phyloP scores from a whole-genome alignment of 225 moss, liverwort and hornwort genomes.

The Thuidium tamariscinum region DNA sequence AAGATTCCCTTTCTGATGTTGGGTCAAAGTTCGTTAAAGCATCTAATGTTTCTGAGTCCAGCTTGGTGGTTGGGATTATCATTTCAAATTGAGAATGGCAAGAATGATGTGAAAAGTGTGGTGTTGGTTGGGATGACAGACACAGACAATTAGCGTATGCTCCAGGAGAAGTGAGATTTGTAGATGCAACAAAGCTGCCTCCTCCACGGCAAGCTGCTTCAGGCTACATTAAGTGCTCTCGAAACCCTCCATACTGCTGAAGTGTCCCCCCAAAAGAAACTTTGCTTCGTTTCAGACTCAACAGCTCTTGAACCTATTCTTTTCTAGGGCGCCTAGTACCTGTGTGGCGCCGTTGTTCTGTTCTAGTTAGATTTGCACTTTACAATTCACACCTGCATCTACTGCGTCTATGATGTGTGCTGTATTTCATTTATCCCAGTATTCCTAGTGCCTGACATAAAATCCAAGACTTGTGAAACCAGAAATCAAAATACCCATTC shows the following conservation, averaged over 20 bases:
- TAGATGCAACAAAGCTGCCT: conserved; percentile 57
- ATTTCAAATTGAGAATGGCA: not conserved
- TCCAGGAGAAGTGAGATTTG: conserved; percentile 71
- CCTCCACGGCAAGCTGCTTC: conserved; percentile 44
- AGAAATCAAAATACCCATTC: not conserved
- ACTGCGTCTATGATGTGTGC: not conserved
- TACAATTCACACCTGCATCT: not conserved
- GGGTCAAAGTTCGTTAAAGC: not conserved
- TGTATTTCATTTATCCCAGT: not conserved
- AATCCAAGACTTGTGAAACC: too few species aligned
- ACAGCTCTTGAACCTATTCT: not conserved
- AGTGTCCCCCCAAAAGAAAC: not conserved
- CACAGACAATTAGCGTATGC: conserved; percentile 76
- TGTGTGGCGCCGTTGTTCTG: too few species aligned
- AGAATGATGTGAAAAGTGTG: not conserved
- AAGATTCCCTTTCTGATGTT: not conserved
- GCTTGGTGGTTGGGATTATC: not conserved
- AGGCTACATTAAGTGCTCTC: conserved; percentile 57
- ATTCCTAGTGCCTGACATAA: too few species aligned
- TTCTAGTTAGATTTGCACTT: not conserved
- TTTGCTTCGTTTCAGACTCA: not conserved
- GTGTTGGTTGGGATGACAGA: conserved; percentile 25
- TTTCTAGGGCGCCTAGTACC: too few species aligned
- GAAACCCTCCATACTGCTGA: conserved; percentile 39
- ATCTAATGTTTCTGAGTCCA: not conserved